A percentile compares a stretch with the other conserved stretches of the same genome.
phyloP scores from a whole-genome alignment of 2,329 filamentous ascomycete genomes.

The Magnaporthiopsis poae region DNA sequence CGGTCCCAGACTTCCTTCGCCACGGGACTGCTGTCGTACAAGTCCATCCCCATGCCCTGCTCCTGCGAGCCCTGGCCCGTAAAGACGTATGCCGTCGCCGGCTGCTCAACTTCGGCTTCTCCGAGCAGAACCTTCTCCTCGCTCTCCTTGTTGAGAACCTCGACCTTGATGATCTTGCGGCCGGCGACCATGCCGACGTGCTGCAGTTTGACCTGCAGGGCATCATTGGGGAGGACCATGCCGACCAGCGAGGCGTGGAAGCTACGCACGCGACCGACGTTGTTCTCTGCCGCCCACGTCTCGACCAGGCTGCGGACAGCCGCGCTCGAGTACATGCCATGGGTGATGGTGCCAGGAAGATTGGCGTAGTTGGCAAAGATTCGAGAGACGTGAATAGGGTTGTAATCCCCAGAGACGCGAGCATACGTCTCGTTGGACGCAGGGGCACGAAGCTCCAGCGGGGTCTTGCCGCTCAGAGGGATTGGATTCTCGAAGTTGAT shows the following conservation, averaged over 20 bases:
- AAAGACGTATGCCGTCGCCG: constrained; percentile 92
- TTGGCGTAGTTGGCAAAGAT: constrained; percentile 95
- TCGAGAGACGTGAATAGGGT: constrained; percentile 95
- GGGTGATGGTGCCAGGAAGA: constrained; percentile 91
- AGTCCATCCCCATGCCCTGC: constrained; percentile 99
- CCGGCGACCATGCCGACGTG: constrained; percentile 96
- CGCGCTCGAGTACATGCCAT: constrained; percentile 98
- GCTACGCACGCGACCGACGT: constrained; percentile 90
- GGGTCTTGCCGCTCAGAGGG: constrained; percentile 83
- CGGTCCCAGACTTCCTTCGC: constrained; percentile 97
- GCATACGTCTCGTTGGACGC: constrained; percentile 97
- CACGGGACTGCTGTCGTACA: constrained; percentile 86
- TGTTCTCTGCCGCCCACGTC: constrained; percentile 98
- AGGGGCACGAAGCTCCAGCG: constrained; percentile 78
- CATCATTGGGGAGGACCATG: constrained; percentile 96
- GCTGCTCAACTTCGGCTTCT: constrained; percentile 95
- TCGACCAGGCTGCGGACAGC: constrained; percentile 91
- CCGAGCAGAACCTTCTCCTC: constrained; percentile 93
- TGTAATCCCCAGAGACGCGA: constrained; percentile 94
- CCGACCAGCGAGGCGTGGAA: constrained; percentile 96
- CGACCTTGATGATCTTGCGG: constrained; percentile 98
- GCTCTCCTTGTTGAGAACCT: constrained; percentile 87
- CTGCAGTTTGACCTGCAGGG: constrained; percentile 87
- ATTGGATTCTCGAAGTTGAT: constrained; percentile 97
- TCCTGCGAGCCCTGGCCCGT: constrained; percentile 97